These are phyloP conservation scores for Aspergillus pseudoviridinutans DNA, from an alignment of 2,329 filamentous ascomycete species.

Conservation along the genomic window DNA sequence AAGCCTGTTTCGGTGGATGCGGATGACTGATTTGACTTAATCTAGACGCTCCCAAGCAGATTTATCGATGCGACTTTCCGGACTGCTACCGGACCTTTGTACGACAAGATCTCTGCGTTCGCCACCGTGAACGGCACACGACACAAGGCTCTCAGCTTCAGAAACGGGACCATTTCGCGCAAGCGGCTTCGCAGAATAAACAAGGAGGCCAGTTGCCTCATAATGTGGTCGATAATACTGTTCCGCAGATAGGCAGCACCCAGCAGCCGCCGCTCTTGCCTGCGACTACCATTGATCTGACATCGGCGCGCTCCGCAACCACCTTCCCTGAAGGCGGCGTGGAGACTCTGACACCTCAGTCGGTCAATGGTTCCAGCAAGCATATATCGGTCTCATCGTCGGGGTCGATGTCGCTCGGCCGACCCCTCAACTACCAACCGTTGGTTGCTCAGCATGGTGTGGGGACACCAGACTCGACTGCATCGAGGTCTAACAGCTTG, in stretches of 20 bases:
- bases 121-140: conserved; percentile 75
- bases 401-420: conserved; percentile 22
- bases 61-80: conserved; percentile 88
- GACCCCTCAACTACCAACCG: conserved; percentile 22
- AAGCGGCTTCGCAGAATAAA: conserved; percentile 21
- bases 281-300: conserved; percentile 4
- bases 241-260: conserved; percentile 11
- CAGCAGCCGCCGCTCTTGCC: conserved; percentile 8
- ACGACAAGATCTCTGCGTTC: conserved; percentile 84
- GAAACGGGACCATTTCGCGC: conserved; percentile 45
- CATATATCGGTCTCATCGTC: conserved; percentile 25
- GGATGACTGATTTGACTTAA: conserved; percentile 7
- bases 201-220: conserved; percentile 16
- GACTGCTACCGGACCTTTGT: conserved; percentile 90
- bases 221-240: conserved; percentile 13
- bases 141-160: conserved; percentile 54
- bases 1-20: conserved; percentile 1
- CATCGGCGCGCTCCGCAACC: conserved; percentile 2
- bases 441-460: conserved; percentile 22
- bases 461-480: conserved; percentile 19
- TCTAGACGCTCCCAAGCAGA: conserved; percentile 84
- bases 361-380: conserved; percentile 4
- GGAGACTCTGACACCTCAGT: conserved; percentile 9
- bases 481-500: conserved; percentile 24
- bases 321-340: conserved; percentile 5